Base-by-base conservation (phyloP, 345 rosid species). In the Kernera saxatilis region DNA sequence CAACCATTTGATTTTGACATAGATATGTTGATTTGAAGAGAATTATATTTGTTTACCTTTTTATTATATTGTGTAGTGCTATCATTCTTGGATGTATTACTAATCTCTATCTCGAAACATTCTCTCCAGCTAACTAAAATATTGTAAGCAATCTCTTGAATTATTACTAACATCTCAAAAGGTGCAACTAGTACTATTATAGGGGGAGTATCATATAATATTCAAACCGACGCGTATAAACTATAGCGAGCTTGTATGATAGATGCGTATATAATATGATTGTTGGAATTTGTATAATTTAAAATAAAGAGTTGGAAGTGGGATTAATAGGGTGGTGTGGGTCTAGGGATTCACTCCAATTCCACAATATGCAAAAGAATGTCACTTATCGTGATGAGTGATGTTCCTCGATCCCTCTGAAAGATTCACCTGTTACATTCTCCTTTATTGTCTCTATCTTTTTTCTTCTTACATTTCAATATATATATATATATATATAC, bases 281-380 rank as follows among this genome's bases (percentile, higher is more conserved):
- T 29, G 58, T 46, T 63, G 26, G 62, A 57, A 51, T 49, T 64
- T 46, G 43, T 44, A 57, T 54, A 59, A 36, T 60, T 9, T 71
- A 71, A 68, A 62, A 23, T 41, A 68, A 44, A 77, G 37, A 73
- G 67, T 50, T 17, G 65, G 77, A 76, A 79, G 86, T 83, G 84
- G 88, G 85, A 81, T 85, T 84, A 74, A 75, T 74, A 81, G 54
- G 86, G 71, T 63, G 17, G 57, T 56, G 67, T 86, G 67, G 86
- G 83, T 82, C 83, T 86, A 77, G 94, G 97, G 87, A 88, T 88
- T 88, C 86, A 79, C 85, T 84, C 85, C 73, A 70, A 68, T 44
- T 77, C 59, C 76, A 54, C 75, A 55, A 50, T 40, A 75, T 68
- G 74, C 81, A 82, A 78, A 82, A 83, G 90, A 86, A 90, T 83